A percentile compares a stretch with the other conserved stretches of the same genome.
Evolutionary conservation across 2,329 filamentous ascomycete genomes (phyloP).

Genomic region (Aspergillus unguis): DNA sequence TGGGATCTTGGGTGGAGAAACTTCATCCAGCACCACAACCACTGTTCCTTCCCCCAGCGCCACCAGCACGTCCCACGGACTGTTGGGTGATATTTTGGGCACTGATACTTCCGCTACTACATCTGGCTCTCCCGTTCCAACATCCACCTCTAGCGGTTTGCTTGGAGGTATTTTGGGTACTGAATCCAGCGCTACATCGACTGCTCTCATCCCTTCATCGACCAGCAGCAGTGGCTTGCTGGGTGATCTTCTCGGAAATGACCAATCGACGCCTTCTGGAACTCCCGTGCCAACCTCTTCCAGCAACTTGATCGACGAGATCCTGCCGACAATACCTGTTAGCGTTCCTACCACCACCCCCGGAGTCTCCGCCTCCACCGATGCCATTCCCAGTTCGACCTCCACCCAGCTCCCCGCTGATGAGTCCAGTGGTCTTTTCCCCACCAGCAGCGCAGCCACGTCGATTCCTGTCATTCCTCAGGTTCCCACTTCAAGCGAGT

Average conservation of each 20-base stretch:
- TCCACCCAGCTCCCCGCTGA: conserved; percentile 2
- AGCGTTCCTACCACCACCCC: conserved; percentile 25
- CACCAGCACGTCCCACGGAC: conserved; percentile 1
- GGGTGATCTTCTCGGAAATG: not conserved
- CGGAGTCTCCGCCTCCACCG: conserved; percentile 1
- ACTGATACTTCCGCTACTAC: not conserved
- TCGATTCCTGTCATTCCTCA: conserved; percentile 17
- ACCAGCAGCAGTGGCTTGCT: conserved; percentile 1
- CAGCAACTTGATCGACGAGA: not conserved
- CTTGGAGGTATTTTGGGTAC: not conserved
- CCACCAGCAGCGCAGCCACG: not conserved
- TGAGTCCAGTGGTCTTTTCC: conserved; percentile 5
- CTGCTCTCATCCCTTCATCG: not conserved
- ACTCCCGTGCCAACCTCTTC: not conserved
- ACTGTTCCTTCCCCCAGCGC: not conserved
- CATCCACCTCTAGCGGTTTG: not conserved
- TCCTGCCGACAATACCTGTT: conserved; percentile 24
- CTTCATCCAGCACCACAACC: not conserved
- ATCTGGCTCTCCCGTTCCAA: not conserved
- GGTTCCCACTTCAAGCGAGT: conserved; percentile 6
- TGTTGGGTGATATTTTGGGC: not conserved
- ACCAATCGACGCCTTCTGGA: not conserved
- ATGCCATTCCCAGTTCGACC: conserved; percentile 16
- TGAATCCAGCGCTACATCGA: not conserved
- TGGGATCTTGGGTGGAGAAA: not conserved